A percentile compares a stretch with the other conserved stretches of the same genome.
phyloP scores from a whole-genome alignment of 257 asterid species.

The Parsonsia alboflavescens region DNA sequence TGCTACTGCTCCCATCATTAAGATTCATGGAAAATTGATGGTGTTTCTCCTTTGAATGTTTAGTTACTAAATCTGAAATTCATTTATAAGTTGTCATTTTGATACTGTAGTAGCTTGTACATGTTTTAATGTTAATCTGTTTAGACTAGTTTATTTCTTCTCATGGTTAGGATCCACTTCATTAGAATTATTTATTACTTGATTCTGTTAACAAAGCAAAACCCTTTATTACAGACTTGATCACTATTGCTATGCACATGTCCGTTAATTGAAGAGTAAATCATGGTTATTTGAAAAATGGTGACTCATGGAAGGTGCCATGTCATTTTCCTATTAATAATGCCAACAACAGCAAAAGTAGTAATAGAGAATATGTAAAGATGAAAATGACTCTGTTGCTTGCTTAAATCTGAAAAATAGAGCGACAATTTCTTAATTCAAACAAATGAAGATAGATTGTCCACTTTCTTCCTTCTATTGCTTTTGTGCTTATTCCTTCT shows the following conservation, averaged over 20 bases:
- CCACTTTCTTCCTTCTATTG: background rate
- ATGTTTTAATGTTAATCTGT: background rate
- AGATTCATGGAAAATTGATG: background rate
- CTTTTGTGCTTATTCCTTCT: conserved; percentile 15
- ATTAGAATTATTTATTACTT: background rate
- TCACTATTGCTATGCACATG: background rate
- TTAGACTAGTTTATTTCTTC: background rate
- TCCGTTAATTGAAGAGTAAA: background rate
- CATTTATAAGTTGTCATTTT: background rate
- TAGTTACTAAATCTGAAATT: background rate
- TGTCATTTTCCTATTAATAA: background rate
- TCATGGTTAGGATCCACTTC: background rate
- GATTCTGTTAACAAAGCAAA: background rate
- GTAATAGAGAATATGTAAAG: background rate
- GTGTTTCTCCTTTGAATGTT: background rate
- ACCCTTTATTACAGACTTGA: background rate
- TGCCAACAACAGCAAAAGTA: background rate
- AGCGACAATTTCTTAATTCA: background rate
- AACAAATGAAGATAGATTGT: conserved; percentile 2
- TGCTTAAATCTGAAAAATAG: background rate
- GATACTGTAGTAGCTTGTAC: background rate
- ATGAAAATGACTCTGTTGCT: background rate
- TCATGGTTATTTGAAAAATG: background rate
- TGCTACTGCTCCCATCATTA: background rate
- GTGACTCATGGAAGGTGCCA: background rate